These are phyloP conservation scores for Globisporangium spinosum DNA, from an alignment of 352 stramenopile species.

Conservation along the genomic window DNA sequence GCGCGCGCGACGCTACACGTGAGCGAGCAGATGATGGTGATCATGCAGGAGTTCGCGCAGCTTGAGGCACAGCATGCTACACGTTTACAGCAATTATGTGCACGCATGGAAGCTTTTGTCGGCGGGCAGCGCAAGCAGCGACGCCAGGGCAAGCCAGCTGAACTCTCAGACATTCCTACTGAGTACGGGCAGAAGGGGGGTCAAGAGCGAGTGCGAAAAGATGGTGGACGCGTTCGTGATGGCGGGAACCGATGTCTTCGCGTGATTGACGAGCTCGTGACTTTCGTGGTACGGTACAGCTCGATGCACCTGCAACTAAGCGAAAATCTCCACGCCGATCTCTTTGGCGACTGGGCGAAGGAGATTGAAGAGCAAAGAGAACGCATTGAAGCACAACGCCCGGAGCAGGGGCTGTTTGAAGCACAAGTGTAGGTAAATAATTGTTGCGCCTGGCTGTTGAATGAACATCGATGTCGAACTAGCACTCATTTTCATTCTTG, in stretches of 20 bases:
- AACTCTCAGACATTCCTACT: neutral
- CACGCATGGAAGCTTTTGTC: neutral
- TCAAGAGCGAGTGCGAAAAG: neutral
- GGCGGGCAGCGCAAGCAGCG: neutral
- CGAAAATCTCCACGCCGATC: constrained; percentile 12
- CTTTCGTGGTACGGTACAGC: constrained; percentile 27
- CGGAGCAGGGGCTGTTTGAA: neutral
- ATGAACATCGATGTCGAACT: neutral
- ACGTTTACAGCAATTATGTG: neutral
- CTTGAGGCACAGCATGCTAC: constrained; percentile 13
- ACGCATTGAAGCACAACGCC: neutral
- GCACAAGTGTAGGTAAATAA: neutral
- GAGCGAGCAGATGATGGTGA: constrained; percentile 1
- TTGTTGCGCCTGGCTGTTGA: neutral
- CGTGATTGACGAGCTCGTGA: constrained; percentile 30
- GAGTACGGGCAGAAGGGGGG: neutral
- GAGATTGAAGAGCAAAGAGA: constrained; percentile 2
- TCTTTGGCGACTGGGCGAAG: constrained; percentile 13
- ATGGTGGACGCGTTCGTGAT: neutral
- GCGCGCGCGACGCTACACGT: neutral
- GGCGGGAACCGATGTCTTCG: constrained; percentile 18
- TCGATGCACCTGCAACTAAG: constrained; percentile 28
- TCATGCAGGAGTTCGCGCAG: constrained; percentile 28
- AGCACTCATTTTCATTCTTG: neutral
- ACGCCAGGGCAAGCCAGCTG: neutral